Evolutionary conservation across 345 rosid genomes (phyloP).

Genomic region (Citrus unshiu): DNA sequence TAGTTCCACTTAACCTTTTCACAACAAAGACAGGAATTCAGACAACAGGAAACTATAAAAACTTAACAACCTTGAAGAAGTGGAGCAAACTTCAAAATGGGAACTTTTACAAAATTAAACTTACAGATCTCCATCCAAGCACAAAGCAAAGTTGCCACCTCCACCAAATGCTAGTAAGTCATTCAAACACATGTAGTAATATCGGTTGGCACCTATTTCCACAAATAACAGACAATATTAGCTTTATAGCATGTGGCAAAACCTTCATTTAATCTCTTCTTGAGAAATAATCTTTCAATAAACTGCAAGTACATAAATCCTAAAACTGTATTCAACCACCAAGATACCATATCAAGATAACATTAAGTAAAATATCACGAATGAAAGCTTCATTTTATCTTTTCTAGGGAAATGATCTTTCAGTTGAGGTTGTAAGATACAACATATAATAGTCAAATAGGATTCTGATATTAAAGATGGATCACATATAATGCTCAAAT

Average conservation of each 20-base stretch:
- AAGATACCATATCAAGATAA: not conserved
- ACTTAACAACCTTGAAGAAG: not conserved
- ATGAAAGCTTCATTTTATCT: not conserved
- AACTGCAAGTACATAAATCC: not conserved
- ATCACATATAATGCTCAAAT: not conserved
- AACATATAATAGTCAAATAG: not conserved
- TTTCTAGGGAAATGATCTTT: too few relatives aligned
- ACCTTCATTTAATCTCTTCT: not conserved
- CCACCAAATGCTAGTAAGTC: conserved; percentile 90
- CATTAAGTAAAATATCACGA: not conserved
- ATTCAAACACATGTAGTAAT: conserved; percentile 76
- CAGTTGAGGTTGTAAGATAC: not conserved
- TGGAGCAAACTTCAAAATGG: not conserved
- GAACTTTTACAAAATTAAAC: conserved; percentile 27
- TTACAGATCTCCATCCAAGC: conserved; percentile 87
- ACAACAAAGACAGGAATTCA: conserved; percentile 13
- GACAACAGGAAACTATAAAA: not conserved
- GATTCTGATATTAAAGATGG: not conserved
- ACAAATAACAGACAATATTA: conserved; percentile 9
- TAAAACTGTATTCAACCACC: conserved; percentile 1
- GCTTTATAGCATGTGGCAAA: conserved; percentile 2
- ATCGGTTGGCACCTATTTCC: conserved; percentile 81
- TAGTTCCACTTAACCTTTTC: conserved; percentile 77
- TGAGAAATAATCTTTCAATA: not conserved
- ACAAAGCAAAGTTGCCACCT: conserved; percentile 77